These are phyloP conservation scores for Fusarium buxicola DNA, from an alignment of 2,329 filamentous ascomycete genomes.

Conservation along the genomic window DNA sequence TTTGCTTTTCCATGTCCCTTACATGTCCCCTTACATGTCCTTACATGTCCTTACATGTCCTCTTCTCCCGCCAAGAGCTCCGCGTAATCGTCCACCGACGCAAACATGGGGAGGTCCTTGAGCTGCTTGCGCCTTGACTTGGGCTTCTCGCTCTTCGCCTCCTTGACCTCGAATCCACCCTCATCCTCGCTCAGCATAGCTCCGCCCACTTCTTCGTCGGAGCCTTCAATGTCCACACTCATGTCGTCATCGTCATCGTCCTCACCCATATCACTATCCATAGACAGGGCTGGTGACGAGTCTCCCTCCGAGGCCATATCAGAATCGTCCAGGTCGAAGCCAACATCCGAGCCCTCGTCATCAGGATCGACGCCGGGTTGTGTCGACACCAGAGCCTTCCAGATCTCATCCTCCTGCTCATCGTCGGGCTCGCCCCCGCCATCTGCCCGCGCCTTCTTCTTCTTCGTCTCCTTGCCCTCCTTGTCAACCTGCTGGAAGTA, in stretches of 20 bases:
- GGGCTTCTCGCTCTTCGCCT: conserved; percentile 64
- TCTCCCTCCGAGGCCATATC: conserved; percentile 63
- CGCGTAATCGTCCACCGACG: conserved; percentile 93
- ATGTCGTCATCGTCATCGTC: conserved; percentile 57
- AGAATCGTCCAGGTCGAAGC: conserved; percentile 62
- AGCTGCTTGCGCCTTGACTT: conserved; percentile 81
- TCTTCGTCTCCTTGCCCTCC: conserved; percentile 64
- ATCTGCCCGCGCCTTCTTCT: conserved; percentile 62
- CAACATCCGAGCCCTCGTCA: conserved; percentile 63
- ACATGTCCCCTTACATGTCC: conserved; percentile 11
- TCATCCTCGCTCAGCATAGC: conserved; percentile 56
- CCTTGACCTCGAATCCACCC: conserved; percentile 68
- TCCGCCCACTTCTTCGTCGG: conserved; percentile 58
- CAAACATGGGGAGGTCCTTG: conserved; percentile 91
- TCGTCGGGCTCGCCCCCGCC: conserved; percentile 63
- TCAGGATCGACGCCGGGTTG: conserved; percentile 71
- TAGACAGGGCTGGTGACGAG: conserved; percentile 49
- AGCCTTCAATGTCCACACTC: conserved; percentile 53
- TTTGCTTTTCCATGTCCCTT: conserved; percentile 19
- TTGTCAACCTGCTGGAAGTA: conserved; percentile 87
- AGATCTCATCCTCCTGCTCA: conserved; percentile 82
- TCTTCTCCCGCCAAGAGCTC: conserved; percentile 81
- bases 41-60: conserved; percentile 53
- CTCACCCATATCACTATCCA: conserved; percentile 60
- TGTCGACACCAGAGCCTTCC: conserved; percentile 88